These are phyloP conservation scores for Cystoisospora suis DNA, from an alignment of 169 alveolate genomes.

Conservation along the genomic window DNA sequence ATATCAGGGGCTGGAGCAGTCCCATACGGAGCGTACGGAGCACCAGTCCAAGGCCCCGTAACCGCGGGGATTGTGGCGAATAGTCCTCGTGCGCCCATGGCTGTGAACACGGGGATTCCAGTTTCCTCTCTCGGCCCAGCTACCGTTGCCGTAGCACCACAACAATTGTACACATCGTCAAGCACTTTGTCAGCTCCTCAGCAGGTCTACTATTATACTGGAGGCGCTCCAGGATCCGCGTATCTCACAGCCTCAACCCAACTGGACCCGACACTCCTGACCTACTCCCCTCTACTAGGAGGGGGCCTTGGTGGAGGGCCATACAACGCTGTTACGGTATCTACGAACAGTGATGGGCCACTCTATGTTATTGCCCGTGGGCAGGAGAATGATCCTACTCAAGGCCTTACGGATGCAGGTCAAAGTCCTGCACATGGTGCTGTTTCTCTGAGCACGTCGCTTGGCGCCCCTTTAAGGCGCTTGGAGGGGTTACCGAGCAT, in stretches of 20 bases:
- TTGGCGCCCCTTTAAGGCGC: not conserved
- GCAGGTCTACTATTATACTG: not conserved
- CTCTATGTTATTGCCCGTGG: not conserved
- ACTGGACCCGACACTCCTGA: not conserved
- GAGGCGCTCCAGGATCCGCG: not conserved
- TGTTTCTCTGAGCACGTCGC: not conserved
- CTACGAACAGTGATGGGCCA: not conserved
- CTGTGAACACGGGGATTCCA: too few species aligned
- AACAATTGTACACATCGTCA: not conserved
- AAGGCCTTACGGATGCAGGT: too few species aligned
- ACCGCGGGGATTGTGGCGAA: not conserved
- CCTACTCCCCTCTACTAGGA: not conserved
- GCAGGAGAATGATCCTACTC: not conserved
- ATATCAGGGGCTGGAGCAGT: not conserved
- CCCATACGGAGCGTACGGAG: not conserved
- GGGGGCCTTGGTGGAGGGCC: not conserved
- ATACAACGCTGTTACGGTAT: not conserved
- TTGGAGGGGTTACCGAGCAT: too few species aligned
- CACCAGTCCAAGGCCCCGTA: not conserved
- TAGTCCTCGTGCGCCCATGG: not conserved
- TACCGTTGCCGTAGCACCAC: not conserved
- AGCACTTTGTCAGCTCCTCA: not conserved
- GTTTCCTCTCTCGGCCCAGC: not conserved
- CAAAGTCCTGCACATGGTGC: too few species aligned
- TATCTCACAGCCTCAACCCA: not conserved